A percentile compares a stretch with the other conserved stretches of the same genome.
phyloP scores from a whole-genome alignment of 495 filamentous ascomycete species.

The Talaromyces proteolyticus region DNA sequence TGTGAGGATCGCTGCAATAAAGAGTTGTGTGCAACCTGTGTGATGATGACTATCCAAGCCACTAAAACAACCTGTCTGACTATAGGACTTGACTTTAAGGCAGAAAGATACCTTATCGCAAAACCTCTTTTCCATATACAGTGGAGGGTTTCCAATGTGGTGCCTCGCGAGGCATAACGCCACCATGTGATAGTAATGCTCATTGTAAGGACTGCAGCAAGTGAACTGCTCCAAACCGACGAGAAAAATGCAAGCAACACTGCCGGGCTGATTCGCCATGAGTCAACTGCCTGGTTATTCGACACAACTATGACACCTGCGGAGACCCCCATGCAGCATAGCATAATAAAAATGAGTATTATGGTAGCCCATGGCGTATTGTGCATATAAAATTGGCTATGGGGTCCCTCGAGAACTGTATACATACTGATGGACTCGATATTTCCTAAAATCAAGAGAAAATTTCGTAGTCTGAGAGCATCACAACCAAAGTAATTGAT shows the following conservation, averaged over 20 bases:
- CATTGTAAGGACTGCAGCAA: not conserved
- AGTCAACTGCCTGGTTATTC: not conserved
- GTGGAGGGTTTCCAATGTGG: not conserved
- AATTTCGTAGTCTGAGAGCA: too few species aligned
- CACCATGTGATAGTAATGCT: not conserved
- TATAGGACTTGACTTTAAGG: not conserved
- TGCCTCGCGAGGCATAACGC: not conserved
- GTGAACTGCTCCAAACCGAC: not conserved
- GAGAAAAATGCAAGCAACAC: not conserved
- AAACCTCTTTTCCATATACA: not conserved
- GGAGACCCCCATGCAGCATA: not conserved
- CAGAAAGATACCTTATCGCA: not conserved
- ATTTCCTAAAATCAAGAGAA: too few species aligned
- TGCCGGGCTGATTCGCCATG: not conserved
- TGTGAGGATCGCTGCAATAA: not conserved
- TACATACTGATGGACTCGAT: not conserved
- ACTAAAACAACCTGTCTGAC: not conserved
- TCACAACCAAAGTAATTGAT: too few species aligned
- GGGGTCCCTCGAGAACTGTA: not conserved
- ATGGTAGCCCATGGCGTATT: not conserved
- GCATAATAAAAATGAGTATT: not conserved
- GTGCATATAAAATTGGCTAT: too few species aligned
- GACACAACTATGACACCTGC: not conserved
- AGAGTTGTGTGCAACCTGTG: not conserved
- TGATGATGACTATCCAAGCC: not conserved